phyloP scores from a whole-genome alignment of 352 stramenopile species.

The Thraustochytrium striatum region DNA sequence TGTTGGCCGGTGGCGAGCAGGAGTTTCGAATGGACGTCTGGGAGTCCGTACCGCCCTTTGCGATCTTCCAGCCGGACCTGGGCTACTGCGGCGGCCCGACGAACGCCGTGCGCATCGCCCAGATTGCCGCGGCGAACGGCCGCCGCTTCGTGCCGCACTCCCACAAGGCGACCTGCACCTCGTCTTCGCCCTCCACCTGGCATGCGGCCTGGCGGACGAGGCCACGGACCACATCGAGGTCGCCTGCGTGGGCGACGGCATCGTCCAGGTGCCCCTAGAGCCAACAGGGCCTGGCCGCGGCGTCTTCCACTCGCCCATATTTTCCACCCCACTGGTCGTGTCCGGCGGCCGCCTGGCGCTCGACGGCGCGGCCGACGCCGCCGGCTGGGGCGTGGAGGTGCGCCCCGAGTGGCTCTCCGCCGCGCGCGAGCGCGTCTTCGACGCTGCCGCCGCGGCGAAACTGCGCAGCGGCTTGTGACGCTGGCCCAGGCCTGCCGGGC shows the following conservation, averaged over 20 bases:
- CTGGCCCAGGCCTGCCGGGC: too few relatives aligned
- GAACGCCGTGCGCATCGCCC: neutral
- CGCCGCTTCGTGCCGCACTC: conserved; percentile 25
- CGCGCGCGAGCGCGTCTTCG: neutral
- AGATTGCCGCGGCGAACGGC: neutral
- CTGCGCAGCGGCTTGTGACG: conserved; percentile 1
- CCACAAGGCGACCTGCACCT: conserved; percentile 43
- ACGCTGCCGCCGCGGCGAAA: neutral
- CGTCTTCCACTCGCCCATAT: neutral
- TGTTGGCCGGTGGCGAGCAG: conserved; percentile 16
- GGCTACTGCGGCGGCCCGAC: conserved; percentile 13
- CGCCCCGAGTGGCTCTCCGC: neutral
- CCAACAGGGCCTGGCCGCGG: neutral
- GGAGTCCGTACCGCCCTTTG: neutral
- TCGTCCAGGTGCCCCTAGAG: neutral
- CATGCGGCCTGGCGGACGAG: conserved; percentile 20
- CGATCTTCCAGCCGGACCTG: conserved; percentile 39
- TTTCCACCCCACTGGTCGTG: neutral
- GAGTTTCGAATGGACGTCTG: conserved; percentile 41
- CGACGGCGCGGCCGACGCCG: neutral
- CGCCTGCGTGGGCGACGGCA: conserved; percentile 29
- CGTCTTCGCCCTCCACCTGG: conserved; percentile 19
- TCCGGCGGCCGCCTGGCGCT: neutral
- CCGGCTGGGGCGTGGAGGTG: neutral
- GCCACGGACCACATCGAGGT: conserved; percentile 11